Evolutionary conservation across 306 rosid species (phyloP).

Genomic region (Citrullus amarus): DNA sequence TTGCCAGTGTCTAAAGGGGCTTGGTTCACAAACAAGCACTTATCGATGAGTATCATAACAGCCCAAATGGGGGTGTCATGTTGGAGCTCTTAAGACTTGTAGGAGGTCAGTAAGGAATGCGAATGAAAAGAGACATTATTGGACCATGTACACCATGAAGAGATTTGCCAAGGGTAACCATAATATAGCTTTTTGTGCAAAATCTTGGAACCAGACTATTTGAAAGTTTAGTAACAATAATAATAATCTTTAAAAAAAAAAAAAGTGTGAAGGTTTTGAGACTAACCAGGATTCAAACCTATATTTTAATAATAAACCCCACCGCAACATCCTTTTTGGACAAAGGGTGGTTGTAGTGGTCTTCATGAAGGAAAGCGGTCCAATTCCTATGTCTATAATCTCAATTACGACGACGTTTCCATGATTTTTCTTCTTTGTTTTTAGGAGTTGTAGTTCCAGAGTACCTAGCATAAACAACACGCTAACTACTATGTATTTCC

Average conservation of each 20-base stretch:
- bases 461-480: background rate
- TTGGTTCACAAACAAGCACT: too few species aligned
- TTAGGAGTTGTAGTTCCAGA: background rate
- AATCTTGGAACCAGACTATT: background rate
- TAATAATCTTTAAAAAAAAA: background rate
- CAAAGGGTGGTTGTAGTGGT: background rate
- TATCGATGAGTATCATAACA: too few species aligned
- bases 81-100: background rate
- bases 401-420: background rate
- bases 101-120: background rate
- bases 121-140: background rate
- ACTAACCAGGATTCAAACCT: background rate
- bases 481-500: background rate
- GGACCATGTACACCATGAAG: background rate
- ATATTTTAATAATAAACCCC: background rate
- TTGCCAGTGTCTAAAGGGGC: background rate
- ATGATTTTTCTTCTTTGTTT: background rate
- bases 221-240: background rate
- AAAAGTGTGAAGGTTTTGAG: background rate
- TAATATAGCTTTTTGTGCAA: background rate
- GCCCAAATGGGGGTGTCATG: background rate
- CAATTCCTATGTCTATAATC: background rate
- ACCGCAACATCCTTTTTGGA: background rate
- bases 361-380: background rate
- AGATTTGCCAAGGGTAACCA: background rate